Percentiles rank a stretch among this genome's conserved stretches.
Evolutionary conservation across 129 eudicot species (phyloP).

Genomic region (Pulicaria dysenterica): DNA sequence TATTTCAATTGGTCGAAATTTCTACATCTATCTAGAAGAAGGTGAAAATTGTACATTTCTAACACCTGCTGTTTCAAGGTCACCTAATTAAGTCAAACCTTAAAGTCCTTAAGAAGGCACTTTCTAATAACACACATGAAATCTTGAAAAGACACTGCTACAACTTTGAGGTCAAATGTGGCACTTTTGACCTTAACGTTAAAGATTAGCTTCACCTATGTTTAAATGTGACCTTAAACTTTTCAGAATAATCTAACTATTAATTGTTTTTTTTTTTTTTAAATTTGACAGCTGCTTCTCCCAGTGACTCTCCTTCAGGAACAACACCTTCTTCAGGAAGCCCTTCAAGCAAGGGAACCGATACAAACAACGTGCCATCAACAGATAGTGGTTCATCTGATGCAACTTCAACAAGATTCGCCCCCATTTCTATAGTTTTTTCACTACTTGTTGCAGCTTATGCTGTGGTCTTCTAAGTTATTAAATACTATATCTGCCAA

Average conservation of each 20-base stretch:
- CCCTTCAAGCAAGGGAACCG: conserved; percentile 43
- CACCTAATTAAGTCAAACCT: too few relatives aligned
- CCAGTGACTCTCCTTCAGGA: conserved; percentile 53
- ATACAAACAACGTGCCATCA: conserved; percentile 52
- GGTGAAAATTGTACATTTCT: too few relatives aligned
- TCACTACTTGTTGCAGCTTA: conserved; percentile 15
- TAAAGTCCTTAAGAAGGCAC: too few relatives aligned
- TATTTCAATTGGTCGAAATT: not conserved
- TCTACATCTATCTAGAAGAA: too few relatives aligned
- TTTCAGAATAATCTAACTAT: not conserved
- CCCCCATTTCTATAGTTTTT: conserved; percentile 42
- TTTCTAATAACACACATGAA: not conserved
- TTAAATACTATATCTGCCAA: not conserved
- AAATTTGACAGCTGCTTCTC: conserved; percentile 49
- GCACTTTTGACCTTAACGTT: conserved; percentile 8
- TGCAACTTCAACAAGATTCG: conserved; percentile 52
- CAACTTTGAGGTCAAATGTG: not conserved
- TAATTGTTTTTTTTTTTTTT: conserved; percentile 20
- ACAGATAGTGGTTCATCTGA: conserved; percentile 59
- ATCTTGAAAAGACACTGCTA: not conserved
- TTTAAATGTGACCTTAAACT: not conserved
- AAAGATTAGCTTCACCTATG: not conserved
- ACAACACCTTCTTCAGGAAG: conserved; percentile 43
- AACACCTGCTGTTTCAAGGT: too few relatives aligned
- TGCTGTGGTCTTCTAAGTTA: conserved; percentile 13